These are phyloP conservation scores for Beauveria sp. DNA, from an alignment of 2,329 filamentous ascomycete species.

Conservation along the genomic window DNA sequence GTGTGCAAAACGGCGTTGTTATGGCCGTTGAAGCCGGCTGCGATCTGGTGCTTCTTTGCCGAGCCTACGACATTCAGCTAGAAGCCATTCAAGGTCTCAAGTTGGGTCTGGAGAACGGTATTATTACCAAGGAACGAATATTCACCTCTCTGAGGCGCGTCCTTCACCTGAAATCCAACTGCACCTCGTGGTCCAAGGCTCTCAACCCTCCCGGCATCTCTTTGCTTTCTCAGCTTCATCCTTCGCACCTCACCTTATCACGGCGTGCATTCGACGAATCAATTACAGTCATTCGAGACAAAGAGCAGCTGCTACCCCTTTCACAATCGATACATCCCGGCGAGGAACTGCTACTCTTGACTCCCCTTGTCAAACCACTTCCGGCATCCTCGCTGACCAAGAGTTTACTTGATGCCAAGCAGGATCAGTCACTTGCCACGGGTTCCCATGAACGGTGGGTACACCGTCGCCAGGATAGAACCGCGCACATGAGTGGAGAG, in stretches of 20 bases:
- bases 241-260: slow-evolving; percentile 72
- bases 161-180: slow-evolving; percentile 71
- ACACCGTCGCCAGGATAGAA: slow-evolving; percentile 49
- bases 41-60: slow-evolving; percentile 81
- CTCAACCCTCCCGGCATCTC: slow-evolving; percentile 77
- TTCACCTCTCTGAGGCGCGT: slow-evolving; percentile 74
- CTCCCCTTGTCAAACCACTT: slow-evolving; percentile 84
- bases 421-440: slow-evolving; percentile 25
- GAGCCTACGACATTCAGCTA: slow-evolving; percentile 79
- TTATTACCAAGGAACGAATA: slow-evolving; percentile 74
- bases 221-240: slow-evolving; percentile 72
- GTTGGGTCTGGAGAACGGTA: slow-evolving; percentile 81
- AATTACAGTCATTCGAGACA: slow-evolving; percentile 87
- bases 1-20: slow-evolving; percentile 92
- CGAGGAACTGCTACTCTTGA: slow-evolving; percentile 83
- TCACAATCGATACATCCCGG: slow-evolving; percentile 73
- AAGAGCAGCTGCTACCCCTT: slow-evolving; percentile 74
- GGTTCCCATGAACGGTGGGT: slow-evolving; percentile 47
- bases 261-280: slow-evolving; percentile 84
- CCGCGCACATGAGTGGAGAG: slow-evolving; percentile 80
- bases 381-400: slow-evolving; percentile 80
- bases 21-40: slow-evolving; percentile 97
- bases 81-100: slow-evolving; percentile 89
- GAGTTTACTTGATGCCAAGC: slow-evolving; percentile 52
- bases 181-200: slow-evolving; percentile 85